Conservation (phyloP, 352 stramenopile species). For the Phytophthora litchii region DNA sequence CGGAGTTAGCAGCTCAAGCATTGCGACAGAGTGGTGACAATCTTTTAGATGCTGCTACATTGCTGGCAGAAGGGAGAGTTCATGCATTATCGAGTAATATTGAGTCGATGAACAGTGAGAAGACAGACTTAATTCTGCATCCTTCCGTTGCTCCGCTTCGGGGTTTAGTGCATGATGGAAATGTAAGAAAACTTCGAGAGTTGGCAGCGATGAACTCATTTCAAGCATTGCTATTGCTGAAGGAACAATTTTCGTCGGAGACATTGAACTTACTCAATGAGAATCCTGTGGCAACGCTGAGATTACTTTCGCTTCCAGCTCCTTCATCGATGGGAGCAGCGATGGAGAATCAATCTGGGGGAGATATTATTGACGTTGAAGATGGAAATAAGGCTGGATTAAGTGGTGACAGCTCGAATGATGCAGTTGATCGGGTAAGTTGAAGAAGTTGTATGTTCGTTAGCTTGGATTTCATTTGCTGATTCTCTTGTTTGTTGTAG, state of each 20-base stretch:
- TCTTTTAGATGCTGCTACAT: constrained; percentile 40
- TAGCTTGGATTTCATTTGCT: constrained; percentile 10
- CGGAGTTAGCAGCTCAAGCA: constrained; percentile 31
- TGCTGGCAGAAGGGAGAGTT: constrained; percentile 40
- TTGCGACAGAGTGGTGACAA: constrained; percentile 40
- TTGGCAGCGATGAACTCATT: constrained; percentile 44
- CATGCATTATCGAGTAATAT: not conserved
- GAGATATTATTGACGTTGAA: constrained; percentile 24
- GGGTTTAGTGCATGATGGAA: constrained; percentile 25
- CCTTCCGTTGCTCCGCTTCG: constrained; percentile 34
- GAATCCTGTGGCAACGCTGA: constrained; percentile 45
- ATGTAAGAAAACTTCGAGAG: constrained; percentile 36
- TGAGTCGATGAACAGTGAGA: not conserved
- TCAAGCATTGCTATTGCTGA: constrained; percentile 54
- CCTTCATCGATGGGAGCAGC: constrained; percentile 1
- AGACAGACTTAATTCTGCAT: constrained; percentile 6
- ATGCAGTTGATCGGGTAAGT: constrained; percentile 44
- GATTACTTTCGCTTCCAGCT: constrained; percentile 34
- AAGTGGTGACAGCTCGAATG: not conserved
- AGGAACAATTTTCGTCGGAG: constrained; percentile 46
- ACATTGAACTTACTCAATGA: constrained; percentile 50
- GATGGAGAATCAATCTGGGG: not conserved
- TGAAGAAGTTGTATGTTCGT: constrained; percentile 3
- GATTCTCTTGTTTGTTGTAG: constrained; percentile 30
- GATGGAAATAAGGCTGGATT: not conserved